phyloP scores from a whole-genome alignment of 2,329 filamentous ascomycete species.

The Aspergillus sclerotialis region DNA sequence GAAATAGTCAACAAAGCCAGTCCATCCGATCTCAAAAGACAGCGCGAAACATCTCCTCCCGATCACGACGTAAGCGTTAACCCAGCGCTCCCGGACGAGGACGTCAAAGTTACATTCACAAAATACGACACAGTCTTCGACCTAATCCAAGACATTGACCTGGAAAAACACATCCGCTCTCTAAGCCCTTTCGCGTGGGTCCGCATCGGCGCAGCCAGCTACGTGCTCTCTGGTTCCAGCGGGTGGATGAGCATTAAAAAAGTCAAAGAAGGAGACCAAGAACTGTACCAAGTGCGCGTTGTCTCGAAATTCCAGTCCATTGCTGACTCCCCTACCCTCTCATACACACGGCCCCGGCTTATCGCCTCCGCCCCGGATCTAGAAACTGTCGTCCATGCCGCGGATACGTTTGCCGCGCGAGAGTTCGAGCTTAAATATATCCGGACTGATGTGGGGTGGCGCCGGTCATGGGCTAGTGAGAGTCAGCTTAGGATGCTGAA shows the following conservation, averaged over 20 bases:
- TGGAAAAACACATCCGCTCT: conserved; percentile 69
- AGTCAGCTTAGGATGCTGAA: conserved; percentile 42
- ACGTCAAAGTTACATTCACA: conserved; percentile 64
- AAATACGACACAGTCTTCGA: conserved; percentile 92
- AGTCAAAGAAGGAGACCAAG: conserved; percentile 5
- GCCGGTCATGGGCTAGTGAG: conserved; percentile 54
- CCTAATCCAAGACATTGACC: conserved; percentile 72
- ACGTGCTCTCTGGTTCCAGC: conserved; percentile 60
- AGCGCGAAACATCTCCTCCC: conserved; percentile 17
- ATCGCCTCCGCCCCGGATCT: conserved; percentile 63
- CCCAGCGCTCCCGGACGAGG: conserved; percentile 11
- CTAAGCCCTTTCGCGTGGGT: conserved; percentile 80
- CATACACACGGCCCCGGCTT: conserved; percentile 62
- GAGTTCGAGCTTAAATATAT: conserved; percentile 65
- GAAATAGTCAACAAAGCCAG: conserved; percentile 65
- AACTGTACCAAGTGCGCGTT: conserved; percentile 17
- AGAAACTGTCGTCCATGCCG: conserved; percentile 69
- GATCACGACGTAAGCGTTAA: conserved; percentile 16
- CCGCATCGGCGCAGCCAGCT: conserved; percentile 61
- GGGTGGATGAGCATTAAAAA: conserved; percentile 53
- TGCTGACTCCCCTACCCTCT: conserved; percentile 41
- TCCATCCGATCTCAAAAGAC: conserved; percentile 51
- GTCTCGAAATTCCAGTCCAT: conserved; percentile 23
- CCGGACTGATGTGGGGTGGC: conserved; percentile 61
- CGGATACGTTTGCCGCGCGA: conserved; percentile 69